Base-by-base conservation (phyloP, 805 yeast genomes). In the Citeromyces nyonsensis region DNA sequence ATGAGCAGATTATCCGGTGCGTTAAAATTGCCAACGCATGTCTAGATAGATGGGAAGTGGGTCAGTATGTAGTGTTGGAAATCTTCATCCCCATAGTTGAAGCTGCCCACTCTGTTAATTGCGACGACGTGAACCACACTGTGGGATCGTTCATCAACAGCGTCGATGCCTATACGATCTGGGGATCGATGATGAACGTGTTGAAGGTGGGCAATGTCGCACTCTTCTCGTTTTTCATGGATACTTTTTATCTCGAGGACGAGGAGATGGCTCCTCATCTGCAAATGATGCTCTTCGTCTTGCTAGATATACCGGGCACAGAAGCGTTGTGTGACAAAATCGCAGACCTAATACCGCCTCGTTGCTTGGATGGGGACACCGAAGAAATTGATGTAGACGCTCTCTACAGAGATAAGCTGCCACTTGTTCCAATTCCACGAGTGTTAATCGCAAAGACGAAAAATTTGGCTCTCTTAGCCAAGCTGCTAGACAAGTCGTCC, bases 21-120 rank as follows among this genome's bases (percentile, higher is more conserved):
- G 73, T 73, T 43, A 69, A 64, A 32, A 74, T 88, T 5, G 64
- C 83, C 2, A 56, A 76, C 4, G 71, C 91, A 1, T 61, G 86
- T 3, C 69, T 86, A 74, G 97, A 91, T 47, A 70, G 84, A 38
- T 91, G 97, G 97, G 98, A 91, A 51, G 74, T 91, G 28, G 93
- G 95, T 9, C 71, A 75, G 8, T 49, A 66, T 10, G 57, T 88
- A 1, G 72, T 85, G 1, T 93, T 95, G 1, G 52, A 58, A 15
- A 50, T 86, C 6, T 68, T 91, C 29, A 53, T 70, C 1, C 88
- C 93, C 0, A 58, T 82, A 3, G 51, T 91, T 31, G 41, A 52
- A 33, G 58, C 71, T 4, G 63, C 76, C 3, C 59, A 58, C 29
- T 36, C 45, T 44, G 35, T 45, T 15, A 11, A 36, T 40, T 57